Evolutionary conservation across 139 green algal genomes (phyloP), one percentile per base, ranked within the genome.

Genomic region (Chloropicon primus): DNA sequence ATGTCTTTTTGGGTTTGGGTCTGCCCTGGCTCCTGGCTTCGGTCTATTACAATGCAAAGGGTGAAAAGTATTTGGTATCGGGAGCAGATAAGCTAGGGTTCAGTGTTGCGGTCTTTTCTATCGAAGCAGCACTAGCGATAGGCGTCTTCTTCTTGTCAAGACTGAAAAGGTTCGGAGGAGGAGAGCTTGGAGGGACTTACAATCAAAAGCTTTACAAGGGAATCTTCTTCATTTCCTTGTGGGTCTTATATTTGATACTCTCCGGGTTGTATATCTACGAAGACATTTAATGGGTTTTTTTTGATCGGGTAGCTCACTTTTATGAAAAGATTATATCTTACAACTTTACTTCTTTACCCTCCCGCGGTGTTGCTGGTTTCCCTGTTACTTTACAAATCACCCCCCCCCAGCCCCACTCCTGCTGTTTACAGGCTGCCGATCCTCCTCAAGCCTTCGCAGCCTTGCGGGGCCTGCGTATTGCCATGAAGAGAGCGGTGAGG

Each of bases 1-100:
- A 88, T 75, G 79, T 88, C 1, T 81, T 88, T 62, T 74, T 88
- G 54, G 84, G 84, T 21, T 72, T 88, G 54, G 84, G 84, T 27
- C 41, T 88, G 25, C 84, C 84, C 2, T 88, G 84, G 84, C 24
- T 78, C 28, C 81, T 88, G 1, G 75, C 28, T 2, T 71, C 76
- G 5, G 24, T 84, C 24, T 88, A 88, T 75, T 85, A 88, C 78
- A 25, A 26, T 22, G 5, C 54, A 3, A 78, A 78, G 27, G 74
- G 54, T 1, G 24, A 62, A 17, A 62, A 62, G 41, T 62, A 62
- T 17, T 17, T 62, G 41, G 41, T 62, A 17, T 62, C 17, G 41
- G 41, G 41, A 17, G 5, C 41, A n/a, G 41, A 62, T 17, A 62
- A 62, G 41, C 41, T 62, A n/a, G 41, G 41, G 41, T 62, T 62